phyloP scores from a whole-genome alignment of 768 basidiomycete genomes.

The Chlorophyllum brunneum region DNA sequence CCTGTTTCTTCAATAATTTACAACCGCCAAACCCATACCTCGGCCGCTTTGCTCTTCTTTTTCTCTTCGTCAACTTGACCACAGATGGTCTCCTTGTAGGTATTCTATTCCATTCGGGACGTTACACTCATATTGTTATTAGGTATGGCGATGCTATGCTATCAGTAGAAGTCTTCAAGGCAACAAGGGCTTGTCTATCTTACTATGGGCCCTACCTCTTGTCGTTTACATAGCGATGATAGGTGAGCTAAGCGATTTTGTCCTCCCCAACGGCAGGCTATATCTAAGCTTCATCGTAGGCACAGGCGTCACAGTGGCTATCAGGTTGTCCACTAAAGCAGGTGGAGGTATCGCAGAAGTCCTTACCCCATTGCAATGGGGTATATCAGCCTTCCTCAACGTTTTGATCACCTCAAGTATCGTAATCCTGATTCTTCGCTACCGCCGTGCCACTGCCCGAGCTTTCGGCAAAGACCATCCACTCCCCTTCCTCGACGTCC shows the following conservation, averaged over 20 bases:
- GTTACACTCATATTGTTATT: not conserved
- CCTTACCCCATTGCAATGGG: not conserved
- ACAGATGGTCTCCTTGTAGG: conserved; percentile 5
- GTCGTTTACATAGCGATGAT: not conserved
- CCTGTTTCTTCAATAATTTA: not conserved
- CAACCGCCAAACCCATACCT: conserved; percentile 3
- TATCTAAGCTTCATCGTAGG: not conserved
- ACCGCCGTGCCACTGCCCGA: conserved; percentile 5
- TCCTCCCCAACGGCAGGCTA: not conserved
- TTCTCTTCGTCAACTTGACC: not conserved
- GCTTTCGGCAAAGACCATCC: conserved; percentile 10
- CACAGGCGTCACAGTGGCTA: not conserved
- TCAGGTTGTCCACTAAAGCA: not conserved
- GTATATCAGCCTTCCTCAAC: conserved; percentile 8
- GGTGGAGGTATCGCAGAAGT: not conserved
- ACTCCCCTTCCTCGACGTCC: conserved; percentile 10
- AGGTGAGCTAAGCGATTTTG: not conserved
- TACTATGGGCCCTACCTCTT: not conserved
- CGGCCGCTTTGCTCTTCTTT: not conserved
- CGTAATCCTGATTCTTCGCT: conserved; percentile 9
- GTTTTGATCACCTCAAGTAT: conserved; percentile 13
- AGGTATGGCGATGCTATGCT: conserved; percentile 4
- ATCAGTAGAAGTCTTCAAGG: not conserved
- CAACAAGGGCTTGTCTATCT: not conserved
- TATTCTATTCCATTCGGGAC: not conserved